Base-by-base conservation (phyloP, 1,284 basidiomycete species). In the Rhodofomes roseus region DNA sequence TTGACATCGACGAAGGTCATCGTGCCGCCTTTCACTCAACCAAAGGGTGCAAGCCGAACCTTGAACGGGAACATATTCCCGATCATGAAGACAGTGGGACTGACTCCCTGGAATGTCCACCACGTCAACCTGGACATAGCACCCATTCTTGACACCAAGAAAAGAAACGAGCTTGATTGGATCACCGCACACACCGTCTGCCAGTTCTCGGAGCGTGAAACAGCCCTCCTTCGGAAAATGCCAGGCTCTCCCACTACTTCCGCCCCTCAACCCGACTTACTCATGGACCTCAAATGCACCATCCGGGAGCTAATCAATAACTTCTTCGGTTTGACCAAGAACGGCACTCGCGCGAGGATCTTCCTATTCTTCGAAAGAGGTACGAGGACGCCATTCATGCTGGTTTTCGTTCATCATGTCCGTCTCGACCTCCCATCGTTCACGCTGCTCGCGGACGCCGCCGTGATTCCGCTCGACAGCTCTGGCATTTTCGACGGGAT, bases 361-460 rank as follows among this genome's bases (percentile, higher is more conserved):
- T 76, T 79, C 44, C 65, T 62, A 1, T 62, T 83, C 22, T 58
- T 60, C 1, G 67, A 77, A 41, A 62, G 66, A 0, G 58, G 60
- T 0, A 65, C 59, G 5, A 66, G 63, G 9, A 65, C 71, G 25
- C 63, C 27, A 68, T 79, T 58, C 73, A 74, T 0, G 18, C 80
- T 3, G 14, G 64, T 83, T 27, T 76, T 81, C 56, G 65, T 81
- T 31, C 70, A 71, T 39, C 69, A 70, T 29, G 57, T 85, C 36
- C 74, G 79, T 1, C 69, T 81, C 34, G 83, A 85, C 59, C 58
- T 79, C 6, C 64, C 70, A 1, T 74, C 76, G 0, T 76, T 81
- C 57, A 81, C 80, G 1, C 54, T 83, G 5, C 67, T 83, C 18
- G 71, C 69, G 25, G 80, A 84, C 60, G 74, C 72, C 0, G 81